Evolutionary conservation across 2,329 filamentous ascomycete species (phyloP), one percentile per base, ranked within the genome.

Genomic region (Scytalidium lignicola): DNA sequence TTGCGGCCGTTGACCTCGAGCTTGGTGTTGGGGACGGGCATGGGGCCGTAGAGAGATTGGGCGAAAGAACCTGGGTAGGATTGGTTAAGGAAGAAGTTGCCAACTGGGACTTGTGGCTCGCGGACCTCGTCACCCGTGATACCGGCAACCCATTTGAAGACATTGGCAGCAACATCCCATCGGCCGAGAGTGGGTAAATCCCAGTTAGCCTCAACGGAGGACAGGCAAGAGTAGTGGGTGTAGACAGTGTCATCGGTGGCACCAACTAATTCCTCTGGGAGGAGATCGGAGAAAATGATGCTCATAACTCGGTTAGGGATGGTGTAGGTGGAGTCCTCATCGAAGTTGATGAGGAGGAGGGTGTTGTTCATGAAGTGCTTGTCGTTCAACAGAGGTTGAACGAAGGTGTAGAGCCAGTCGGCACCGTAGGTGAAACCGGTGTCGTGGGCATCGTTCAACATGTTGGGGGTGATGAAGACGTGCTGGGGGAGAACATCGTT

Each of bases 391-490:
- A 80, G 68, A 2, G 76, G 75, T 54, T 74, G 67, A 41, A 80
- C 62, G 61, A 79, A 78, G 50, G 62, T 64, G 42, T 70, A 69
- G 32, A 69, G 70, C 76, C 76, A 80, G 3, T 65, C 58, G 3
- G 73, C 71, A 3, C 76, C 73, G 39, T 66, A 67, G 15, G 69
- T 70, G n/a, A 79, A 69, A 8, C 68, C 70, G 4, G 70, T 71
- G 58, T 80, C 68, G 57, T 87, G 83, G 23, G 80, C 83, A 57
- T 85, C 79, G 55, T 78, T 75, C 43, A 79, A 75, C 78, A 82
- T 79, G 64, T 82, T 78, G 0, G 78, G 80, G 0, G 75, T 74
- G 65, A 82, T 76, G 65, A 80, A 79, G 43, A 75, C 72, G 69
- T 79, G 85, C 61, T 86, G 82, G 3, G 83, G 82, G 10, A 86